Evolutionary conservation across 805 yeast genomes (phyloP), one percentile per base, ranked within the genome.

Genomic region (Saccharomycopsis fibuligera): DNA sequence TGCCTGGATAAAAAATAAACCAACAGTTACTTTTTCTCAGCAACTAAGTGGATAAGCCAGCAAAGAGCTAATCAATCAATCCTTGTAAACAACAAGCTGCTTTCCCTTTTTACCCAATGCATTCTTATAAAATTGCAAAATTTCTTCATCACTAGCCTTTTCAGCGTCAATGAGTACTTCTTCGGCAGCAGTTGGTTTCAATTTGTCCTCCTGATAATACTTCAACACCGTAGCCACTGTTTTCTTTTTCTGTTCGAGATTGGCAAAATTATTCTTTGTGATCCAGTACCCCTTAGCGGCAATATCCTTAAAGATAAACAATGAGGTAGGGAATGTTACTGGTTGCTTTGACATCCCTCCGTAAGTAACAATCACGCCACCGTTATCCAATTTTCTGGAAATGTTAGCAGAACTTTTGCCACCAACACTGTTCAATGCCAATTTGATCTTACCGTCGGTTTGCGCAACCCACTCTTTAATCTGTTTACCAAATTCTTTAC

Each of bases 261-360:
- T 66, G 46, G 68, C 64, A 51, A 75, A 73, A 44, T 77, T 71
- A 69, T 79, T 79, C 39, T 70, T 79, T 10, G 96, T 85, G 50
- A 89, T 81, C 99, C 99, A 93, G 69, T 86, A 93, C 0, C 99
- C 99, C 25, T 81, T 76, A 46, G 89, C 80, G 4, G 84, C 80
- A 48, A 93, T 66, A 60, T 90, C 85, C 66, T 91, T 93, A 73
- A 93, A 93, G 55, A 93, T 90, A 61, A 86, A 86, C 51, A 86
- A 68, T 0, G 95, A 79, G 1, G 96, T 88, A 35, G 98, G 96
- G 48, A 93, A 66, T n/a, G 78, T 76, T 9, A 93, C 95, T 1
- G 99, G 99, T 67, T 87, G 90, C 72, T 83, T 81, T 2, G 97
- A 87, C 99, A 93, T 93, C 35, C 96, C 98, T 30, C 99, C 99